These are phyloP conservation scores for Mycena epipterygia DNA, from an alignment of 768 basidiomycete species.

Conservation along the genomic window DNA sequence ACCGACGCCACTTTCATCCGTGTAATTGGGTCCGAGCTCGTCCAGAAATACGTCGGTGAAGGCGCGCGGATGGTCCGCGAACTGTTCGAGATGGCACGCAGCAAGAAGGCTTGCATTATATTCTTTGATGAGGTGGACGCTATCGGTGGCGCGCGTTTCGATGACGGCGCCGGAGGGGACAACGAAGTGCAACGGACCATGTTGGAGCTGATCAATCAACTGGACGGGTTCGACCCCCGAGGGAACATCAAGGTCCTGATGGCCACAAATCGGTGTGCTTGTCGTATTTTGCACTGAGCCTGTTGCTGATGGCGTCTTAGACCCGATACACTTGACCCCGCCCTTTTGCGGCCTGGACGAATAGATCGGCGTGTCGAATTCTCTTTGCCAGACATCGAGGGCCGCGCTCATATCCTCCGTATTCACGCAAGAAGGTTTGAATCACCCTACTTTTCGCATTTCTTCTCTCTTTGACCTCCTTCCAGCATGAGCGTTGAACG, in stretches of 20 bases:
- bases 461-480: slow-evolving; percentile 15
- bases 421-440: slow-evolving; percentile 94
- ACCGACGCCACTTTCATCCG: slow-evolving; percentile 99
- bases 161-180: slow-evolving; percentile 98
- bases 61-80: slow-evolving; percentile 99
- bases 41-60: slow-evolving; percentile 99
- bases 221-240: slow-evolving; percentile 98
- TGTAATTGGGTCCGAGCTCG: slow-evolving; percentile 98
- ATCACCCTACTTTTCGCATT: not conserved
- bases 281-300: slow-evolving; percentile 5
- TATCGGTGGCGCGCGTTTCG: slow-evolving; percentile 97
- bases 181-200: slow-evolving; percentile 99
- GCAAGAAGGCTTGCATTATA: slow-evolving; percentile 99
- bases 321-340: slow-evolving; percentile 98
- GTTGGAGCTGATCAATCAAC: slow-evolving; percentile 98
- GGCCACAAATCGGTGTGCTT: slow-evolving; percentile 93
- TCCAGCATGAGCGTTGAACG: slow-evolving; percentile 96
- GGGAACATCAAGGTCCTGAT: slow-evolving; percentile 99
- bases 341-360: slow-evolving; percentile 94
- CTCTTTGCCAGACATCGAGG: slow-evolving; percentile 93
- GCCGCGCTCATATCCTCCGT: slow-evolving; percentile 94
- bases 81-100: slow-evolving; percentile 98
- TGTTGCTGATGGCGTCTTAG: slow-evolving; percentile 53
- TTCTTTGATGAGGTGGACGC: slow-evolving; percentile 99
- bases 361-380: slow-evolving; percentile 98